Evolutionary conservation across 192 early-diverging fungal genomes (phyloP), one percentile per base, ranked within the genome.

Genomic region (Podila epicladia): DNA sequence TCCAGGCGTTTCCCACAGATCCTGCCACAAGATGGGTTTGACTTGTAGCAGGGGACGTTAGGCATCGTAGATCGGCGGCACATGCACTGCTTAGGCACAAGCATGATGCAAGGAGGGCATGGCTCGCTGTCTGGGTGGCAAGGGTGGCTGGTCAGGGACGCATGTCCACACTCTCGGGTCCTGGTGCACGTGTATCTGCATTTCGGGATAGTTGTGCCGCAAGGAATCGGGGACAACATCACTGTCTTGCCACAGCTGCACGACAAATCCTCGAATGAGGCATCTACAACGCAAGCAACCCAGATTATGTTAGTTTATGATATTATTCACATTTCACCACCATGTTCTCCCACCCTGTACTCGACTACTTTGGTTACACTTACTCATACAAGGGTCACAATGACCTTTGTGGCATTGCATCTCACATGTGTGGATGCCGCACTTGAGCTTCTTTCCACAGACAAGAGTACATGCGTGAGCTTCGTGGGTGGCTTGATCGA

Each of bases 21-120:
- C 32, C 73, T 71, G 22, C 95, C 95, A 82, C 95, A 96, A 28
- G 89, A 90, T 26, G 91, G 90, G 15, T 85, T 84, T 49, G 82
- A 88, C 35, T 95, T 88, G 60, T 94, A 93, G 74, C 97, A 98
- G 6, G 95, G 92, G 5, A 97, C 85, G 71, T 93, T 96, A 28
- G 89, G 91, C 82, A 97, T 82, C 35, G 83, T 85, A 19, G 87
- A 85, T 67, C 91, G 93, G 38, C 95, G 94, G 73, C 97, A 98
- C 85, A 91, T 87, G 68, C 94, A 95, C 65, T 62, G 70, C 48
- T 91, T 86, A 9, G 87, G 80, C 1, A 95, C 94, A 45, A 99
- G 91, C 50, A 94, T 87, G 19, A 95, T 85, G 82, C 97, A 99
- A 29, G 96, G 96, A 19, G 97, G 96, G 45, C 97, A 99, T 5